A percentile compares a stretch with the other conserved stretches of the same genome.
phyloP scores from a whole-genome alignment of 2,329 filamentous ascomycete genomes.

The Pestalotiopsis sp. region DNA sequence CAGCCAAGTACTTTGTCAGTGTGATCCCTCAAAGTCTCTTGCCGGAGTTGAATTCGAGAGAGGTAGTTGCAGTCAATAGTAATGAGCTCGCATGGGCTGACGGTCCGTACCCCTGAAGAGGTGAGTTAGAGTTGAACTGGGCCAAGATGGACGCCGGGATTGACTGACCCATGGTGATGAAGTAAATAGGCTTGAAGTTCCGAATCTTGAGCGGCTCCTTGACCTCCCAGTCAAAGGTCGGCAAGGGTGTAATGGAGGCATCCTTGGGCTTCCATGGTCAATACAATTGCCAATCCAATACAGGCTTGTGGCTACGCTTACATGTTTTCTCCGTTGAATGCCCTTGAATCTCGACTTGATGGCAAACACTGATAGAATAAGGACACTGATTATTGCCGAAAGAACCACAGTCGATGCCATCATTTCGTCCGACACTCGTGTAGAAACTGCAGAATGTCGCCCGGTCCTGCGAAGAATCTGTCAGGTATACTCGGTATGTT shows the following conservation, averaged over 20 bases:
- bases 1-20: constrained; percentile 44
- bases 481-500: not conserved
- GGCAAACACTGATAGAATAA: not conserved
- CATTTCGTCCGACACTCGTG: not conserved
- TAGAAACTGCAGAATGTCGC: not conserved
- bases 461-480: not conserved
- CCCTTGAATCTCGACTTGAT: not conserved
- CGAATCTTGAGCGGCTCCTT: constrained; percentile 42
- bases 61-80: constrained; percentile 55
- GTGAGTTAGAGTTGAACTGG: not conserved
- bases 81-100: constrained; percentile 52
- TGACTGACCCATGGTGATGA: constrained; percentile 56
- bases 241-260: not conserved
- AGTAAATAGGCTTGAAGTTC: constrained; percentile 54
- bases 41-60: constrained; percentile 43
- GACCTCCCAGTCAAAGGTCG: constrained; percentile 37
- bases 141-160: not conserved
- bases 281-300: not conserved
- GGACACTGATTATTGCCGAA: not conserved
- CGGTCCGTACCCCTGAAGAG: constrained; percentile 43
- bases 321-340: not conserved
- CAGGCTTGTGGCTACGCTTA: not conserved
- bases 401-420: not conserved
- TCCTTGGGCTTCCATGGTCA: not conserved
- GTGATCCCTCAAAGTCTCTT: constrained; percentile 41